A percentile compares a stretch with the other conserved stretches of the same genome.
These are phyloP conservation scores for Nannochloropsis gaditana DNA, from an alignment of 108 stramenopile species.

Conservation along the genomic window DNA sequence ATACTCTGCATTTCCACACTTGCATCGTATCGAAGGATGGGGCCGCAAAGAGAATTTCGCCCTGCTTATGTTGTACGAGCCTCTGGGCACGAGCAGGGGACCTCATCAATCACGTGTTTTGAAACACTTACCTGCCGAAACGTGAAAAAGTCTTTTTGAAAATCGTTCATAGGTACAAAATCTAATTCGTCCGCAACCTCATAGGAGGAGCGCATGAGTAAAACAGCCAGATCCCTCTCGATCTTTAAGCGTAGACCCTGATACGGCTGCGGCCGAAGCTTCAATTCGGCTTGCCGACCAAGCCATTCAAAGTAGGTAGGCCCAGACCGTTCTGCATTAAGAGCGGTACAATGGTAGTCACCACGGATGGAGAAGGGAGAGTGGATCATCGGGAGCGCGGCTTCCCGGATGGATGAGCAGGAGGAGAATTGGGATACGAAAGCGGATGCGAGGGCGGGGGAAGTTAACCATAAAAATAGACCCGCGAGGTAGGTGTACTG, in stretches of 20 bases:
- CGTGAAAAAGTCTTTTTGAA: conserved; percentile 46
- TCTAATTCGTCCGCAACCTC: conserved; percentile 46
- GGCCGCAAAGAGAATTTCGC: too few species aligned
- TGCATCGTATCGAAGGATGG: too few species aligned
- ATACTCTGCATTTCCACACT: too few species aligned
- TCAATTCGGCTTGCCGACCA: conserved; percentile 4
- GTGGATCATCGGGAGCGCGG: not conserved
- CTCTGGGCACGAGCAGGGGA: too few species aligned
- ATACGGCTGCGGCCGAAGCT: not conserved
- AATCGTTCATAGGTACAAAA: conserved; percentile 46
- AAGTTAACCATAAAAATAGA: not conserved
- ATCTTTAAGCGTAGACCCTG: not conserved
- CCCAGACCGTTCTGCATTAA: not conserved
- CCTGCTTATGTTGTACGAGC: too few species aligned
- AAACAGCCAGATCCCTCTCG: conserved; percentile 41
- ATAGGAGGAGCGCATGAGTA: conserved; percentile 44
- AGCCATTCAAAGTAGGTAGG: not conserved
- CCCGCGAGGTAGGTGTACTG: too few species aligned
- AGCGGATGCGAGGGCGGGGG: not conserved
- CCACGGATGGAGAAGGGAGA: not conserved
- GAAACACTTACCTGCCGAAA: conserved; percentile 22
- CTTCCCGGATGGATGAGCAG: not conserved
- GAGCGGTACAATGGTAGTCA: not conserved
- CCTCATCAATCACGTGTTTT: too few species aligned
- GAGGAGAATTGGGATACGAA: not conserved